A percentile compares a stretch with the other conserved stretches of the same genome.
These are phyloP conservation scores for Lachnellula suecica DNA, from an alignment of 2,329 filamentous ascomycete genomes.

Conservation along the genomic window DNA sequence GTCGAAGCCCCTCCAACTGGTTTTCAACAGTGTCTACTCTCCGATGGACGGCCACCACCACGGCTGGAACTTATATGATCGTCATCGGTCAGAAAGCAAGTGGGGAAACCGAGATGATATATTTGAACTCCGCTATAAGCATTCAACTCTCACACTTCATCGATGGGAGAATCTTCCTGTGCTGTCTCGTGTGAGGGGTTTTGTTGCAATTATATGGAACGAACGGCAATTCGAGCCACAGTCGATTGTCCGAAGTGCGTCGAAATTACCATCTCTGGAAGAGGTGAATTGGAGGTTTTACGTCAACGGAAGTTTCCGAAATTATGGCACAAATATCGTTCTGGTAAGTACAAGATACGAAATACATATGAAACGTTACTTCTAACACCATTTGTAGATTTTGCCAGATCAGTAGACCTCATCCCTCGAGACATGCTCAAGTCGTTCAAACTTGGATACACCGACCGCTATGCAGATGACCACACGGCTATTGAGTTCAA, in stretches of 20 bases:
- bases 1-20: background rate
- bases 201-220: background rate
- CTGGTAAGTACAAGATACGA: background rate
- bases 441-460: conserved; percentile 4
- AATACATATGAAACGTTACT: background rate
- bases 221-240: background rate
- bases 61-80: background rate
- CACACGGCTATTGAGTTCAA: conserved; percentile 1
- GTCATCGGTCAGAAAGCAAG: background rate
- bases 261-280: background rate
- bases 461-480: background rate
- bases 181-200: background rate
- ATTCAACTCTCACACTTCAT: conserved; percentile 4
- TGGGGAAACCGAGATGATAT: conserved; percentile 11
- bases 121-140: conserved; percentile 10
- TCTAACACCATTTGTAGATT: background rate
- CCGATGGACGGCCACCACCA: conserved; percentile 9
- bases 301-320: background rate
- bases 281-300: background rate
- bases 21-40: conserved; percentile 7
- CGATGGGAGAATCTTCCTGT: background rate
- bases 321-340: background rate
- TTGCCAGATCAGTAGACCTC: background rate
- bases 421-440: background rate
- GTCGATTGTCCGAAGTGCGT: background rate